Evolutionary conservation across 148 eudicot species (phyloP), one percentile per base, ranked within the genome.

Genomic region (Pharnaceum exiguum): DNA sequence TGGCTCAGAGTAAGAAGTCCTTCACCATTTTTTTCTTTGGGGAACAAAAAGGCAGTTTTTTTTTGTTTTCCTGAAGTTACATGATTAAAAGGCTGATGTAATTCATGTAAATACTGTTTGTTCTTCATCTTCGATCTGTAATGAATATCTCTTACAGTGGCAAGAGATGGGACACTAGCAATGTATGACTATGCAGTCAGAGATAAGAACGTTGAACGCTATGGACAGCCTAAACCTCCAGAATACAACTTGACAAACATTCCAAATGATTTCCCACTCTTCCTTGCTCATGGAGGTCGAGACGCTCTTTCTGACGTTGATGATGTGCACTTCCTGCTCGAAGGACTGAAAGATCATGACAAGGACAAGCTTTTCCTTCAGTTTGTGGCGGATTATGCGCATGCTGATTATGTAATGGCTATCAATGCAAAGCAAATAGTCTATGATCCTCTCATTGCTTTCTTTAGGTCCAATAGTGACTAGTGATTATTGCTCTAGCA

Each of bases 331-430:
- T 71, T 57, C 51, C 68, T 84, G 60, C 42, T 77, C 1, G 70
- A 78, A 22, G 32, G 15, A 47, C 74, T 81, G 27, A 74, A 63
- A 65, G 62, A 69, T 42, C 90, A 80, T 31, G 78, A 80, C 1
- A 42, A 6, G 3, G 86, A 71, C 55, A 84, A 78, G 71, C 74
- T 84, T 6, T 75, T 70, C 31, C 71, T 78, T 4, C 71, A 72
- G 57, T 80, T 75, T 38, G 37, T 46, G 10, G 55, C 68, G 28
- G 71, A 78, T 5, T 84, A 80, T 36, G 86, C 86, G 15, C 90
- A 84, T 71, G 86, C 79, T 25, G 90, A 80, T 69, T 84, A 57
- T 74, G 83, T 81, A 24, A 71, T 80, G 71, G 90, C 67, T 11
- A 57, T 55, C 7, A 84, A 80, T 75, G 90, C 79, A 39, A 84